These are phyloP conservation scores for Camellia granthamiana DNA, from an alignment of 148 eudicot genomes.

Conservation along the genomic window DNA sequence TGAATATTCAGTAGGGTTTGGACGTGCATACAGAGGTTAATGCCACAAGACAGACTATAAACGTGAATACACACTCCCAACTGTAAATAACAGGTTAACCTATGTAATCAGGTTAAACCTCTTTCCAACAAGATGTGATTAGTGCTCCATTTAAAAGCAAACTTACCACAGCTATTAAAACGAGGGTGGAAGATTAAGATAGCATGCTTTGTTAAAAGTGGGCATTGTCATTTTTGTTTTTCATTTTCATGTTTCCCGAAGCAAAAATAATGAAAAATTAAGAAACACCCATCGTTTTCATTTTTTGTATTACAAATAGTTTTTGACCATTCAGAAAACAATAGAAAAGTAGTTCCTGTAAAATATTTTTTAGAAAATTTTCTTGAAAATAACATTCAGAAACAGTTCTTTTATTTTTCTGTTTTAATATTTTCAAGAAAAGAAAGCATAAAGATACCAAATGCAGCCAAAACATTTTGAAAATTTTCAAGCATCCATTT, in stretches of 20 bases:
- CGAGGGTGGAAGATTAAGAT: background rate
- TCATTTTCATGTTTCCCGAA: background rate
- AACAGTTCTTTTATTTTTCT: no score
- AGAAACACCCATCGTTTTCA: no score
- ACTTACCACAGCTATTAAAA: background rate
- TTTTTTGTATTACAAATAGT: no score
- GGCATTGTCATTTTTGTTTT: no score
- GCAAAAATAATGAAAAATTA: no score
- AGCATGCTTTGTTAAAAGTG: background rate
- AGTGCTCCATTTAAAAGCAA: background rate
- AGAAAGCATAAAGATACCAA: no score
- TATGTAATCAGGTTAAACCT: background rate
- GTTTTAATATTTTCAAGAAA: no score
- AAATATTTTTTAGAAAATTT: no score
- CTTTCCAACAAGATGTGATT: background rate
- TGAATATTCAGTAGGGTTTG: background rate
- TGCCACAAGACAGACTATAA: background rate
- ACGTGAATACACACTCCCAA: background rate
- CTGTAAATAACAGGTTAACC: background rate
- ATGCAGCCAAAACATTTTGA: background rate
- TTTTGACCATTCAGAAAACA: no score
- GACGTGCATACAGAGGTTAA: background rate
- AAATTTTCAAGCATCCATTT: background rate
- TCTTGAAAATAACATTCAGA: no score
- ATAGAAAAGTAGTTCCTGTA: no score